A percentile compares a stretch with the other conserved stretches of the same genome.
phyloP scores from a whole-genome alignment of 1,284 basidiomycete species.

The Heterobasidion annosum region DNA sequence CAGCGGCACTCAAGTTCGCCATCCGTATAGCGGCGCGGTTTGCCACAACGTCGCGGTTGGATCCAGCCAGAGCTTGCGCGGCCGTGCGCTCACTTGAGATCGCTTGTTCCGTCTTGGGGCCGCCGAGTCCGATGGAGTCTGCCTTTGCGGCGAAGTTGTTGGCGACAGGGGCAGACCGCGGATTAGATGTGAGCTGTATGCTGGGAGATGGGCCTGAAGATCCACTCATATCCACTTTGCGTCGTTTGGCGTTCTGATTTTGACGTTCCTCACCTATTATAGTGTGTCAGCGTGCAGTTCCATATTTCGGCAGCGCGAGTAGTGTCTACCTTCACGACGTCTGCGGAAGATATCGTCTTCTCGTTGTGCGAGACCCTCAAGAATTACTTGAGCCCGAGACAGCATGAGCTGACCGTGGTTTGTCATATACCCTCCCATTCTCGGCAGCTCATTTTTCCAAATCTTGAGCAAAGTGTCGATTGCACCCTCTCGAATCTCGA shows the following conservation, averaged over 20 bases:
- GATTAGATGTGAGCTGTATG: conserved; percentile 39
- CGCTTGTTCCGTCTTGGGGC: conserved; percentile 45
- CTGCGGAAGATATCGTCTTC: conserved; percentile 96
- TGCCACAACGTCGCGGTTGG: conserved; percentile 80
- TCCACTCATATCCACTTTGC: conserved; percentile 69
- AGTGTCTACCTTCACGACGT: conserved; percentile 78
- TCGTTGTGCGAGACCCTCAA: conserved; percentile 85
- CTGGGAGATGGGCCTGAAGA: conserved; percentile 44
- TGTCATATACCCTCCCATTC: conserved; percentile 96
- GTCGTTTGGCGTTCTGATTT: conserved; percentile 77
- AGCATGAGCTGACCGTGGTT: conserved; percentile 90
- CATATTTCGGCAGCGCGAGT: conserved; percentile 1
- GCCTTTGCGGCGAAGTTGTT: conserved; percentile 67
- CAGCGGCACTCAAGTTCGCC: conserved; percentile 94
- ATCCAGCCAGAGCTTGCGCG: conserved; percentile 62
- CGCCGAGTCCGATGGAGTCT: conserved; percentile 67
- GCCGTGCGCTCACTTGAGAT: conserved; percentile 47
- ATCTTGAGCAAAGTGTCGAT: conserved; percentile 95
- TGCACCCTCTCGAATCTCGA: conserved; percentile 98
- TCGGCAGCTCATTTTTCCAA: conserved; percentile 88
- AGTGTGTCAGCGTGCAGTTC: conserved; percentile 2
- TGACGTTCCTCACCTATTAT: conserved; percentile 84
- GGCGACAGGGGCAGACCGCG: conserved; percentile 31
- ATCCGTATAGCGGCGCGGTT: conserved; percentile 86
- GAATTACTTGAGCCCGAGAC: conserved; percentile 83